Conservation (phyloP, 2,329 filamentous ascomycete species). For the Acephala macrosclerotiorum region DNA sequence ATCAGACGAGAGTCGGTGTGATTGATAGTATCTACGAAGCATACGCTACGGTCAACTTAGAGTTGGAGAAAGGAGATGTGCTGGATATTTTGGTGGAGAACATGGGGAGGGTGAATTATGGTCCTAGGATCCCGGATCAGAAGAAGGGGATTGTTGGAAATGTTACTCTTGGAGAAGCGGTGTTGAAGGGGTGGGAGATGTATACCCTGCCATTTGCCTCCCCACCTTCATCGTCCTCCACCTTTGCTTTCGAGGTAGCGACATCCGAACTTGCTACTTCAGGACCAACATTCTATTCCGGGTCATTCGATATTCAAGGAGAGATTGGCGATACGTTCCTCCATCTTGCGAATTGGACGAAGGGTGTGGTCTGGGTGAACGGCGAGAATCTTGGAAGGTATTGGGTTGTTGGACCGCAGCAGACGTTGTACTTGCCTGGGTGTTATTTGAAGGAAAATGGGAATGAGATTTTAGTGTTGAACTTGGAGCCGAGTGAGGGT, state of each 20-base stretch:
- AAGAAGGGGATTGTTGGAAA: constrained; percentile 54
- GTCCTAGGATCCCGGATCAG: constrained; percentile 49
- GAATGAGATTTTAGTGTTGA: constrained; percentile 53
- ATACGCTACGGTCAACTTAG: constrained; percentile 48
- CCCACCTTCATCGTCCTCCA: constrained; percentile 29
- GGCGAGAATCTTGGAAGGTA: constrained; percentile 54
- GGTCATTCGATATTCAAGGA: constrained; percentile 41
- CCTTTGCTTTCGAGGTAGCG: neutral
- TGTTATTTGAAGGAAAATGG: constrained; percentile 44
- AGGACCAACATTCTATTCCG: constrained; percentile 41
- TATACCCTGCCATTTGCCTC: constrained; percentile 48
- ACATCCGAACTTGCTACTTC: neutral
- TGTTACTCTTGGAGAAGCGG: constrained; percentile 48
- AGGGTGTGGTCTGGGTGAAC: constrained; percentile 56
- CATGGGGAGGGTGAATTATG: constrained; percentile 57
- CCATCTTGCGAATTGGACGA: constrained; percentile 49
- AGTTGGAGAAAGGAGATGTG: constrained; percentile 49
- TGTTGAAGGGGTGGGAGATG: constrained; percentile 49
- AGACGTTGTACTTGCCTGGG: constrained; percentile 55
- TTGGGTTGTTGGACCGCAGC: constrained; percentile 56
- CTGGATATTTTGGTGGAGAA: constrained; percentile 57
- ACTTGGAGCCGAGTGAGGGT: constrained; percentile 49
- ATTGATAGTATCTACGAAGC: constrained; percentile 54
- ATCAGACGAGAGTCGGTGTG: constrained; percentile 50
- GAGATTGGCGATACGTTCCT: constrained; percentile 48